Base-by-base conservation (phyloP, 1,284 basidiomycete species). In the Agaricales sp. region DNA sequence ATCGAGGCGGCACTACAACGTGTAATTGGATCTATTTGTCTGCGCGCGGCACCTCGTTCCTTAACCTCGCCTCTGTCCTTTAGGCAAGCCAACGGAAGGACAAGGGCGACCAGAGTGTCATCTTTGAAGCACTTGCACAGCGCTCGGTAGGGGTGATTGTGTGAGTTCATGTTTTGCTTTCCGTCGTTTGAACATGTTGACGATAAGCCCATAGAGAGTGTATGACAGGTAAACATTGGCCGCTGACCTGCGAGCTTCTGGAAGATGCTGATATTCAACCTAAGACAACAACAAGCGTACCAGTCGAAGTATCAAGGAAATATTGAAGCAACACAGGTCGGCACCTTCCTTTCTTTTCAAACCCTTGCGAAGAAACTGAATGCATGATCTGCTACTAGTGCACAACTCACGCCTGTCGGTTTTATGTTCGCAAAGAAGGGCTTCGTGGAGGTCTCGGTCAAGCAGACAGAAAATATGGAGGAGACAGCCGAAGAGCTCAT, bases 401-500 rank as follows among this genome's bases (percentile, higher is more conserved):
- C 78, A 25, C 84, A 80, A 20, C 67, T 84, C 46, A 74, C 88
- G 1, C 77, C 86, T 1, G 86, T 90, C 13, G 74, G 75, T 45
- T 92, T 82, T 63, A 76, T 91, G 71, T 92, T 92, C 60, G 71
- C 78, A 52, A 75, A 80, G 48, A 74, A 77, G 59, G 88, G 86
- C 8, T 66, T 74, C 41, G 76, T 91, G 39, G 73, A 71, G 49
- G 68, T 87, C n/a, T 58, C 67, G 13, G 56, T 80, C 4, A 67
- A 68, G 30, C 58, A 64, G n/a, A 68, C 68, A 24, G 39, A 20
- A 41, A 69, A 75, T 48, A 72, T 74, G 54, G 68, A 70, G 16
- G 59, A 62, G 6, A 61, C 68, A 21, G 55, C 74, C 22, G 78
- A 79, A 47, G 59, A 62, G 25, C 57, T 81, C n/a, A 68, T 83